phyloP scores from a whole-genome alignment of 352 stramenopile species.

The Pythium monospermum region DNA sequence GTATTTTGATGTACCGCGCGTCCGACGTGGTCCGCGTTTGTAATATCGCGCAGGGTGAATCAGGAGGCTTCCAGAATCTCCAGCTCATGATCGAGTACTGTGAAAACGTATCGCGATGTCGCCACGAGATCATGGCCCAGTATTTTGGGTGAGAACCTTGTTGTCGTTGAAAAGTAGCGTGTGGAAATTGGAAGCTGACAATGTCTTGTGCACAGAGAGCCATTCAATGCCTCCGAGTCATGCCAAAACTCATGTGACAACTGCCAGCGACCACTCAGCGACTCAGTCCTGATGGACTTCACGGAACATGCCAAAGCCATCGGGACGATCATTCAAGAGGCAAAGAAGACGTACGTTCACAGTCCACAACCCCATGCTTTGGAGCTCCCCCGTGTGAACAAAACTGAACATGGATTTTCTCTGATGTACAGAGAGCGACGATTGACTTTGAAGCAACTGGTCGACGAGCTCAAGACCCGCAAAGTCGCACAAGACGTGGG shows the following conservation, averaged over 20 bases:
- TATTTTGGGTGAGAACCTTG: constrained; percentile 64
- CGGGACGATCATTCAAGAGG: constrained; percentile 34
- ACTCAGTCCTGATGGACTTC: constrained; percentile 28
- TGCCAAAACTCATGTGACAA: constrained; percentile 45
- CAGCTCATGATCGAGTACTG: constrained; percentile 59
- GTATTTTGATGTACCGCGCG: constrained; percentile 81
- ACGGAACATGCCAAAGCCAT: constrained; percentile 50
- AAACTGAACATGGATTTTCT: too few relatives aligned
- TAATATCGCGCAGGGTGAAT: constrained; percentile 57
- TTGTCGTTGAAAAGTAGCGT: too few relatives aligned
- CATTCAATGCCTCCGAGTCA: constrained; percentile 31
- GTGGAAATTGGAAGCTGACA: too few relatives aligned
- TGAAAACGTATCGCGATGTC: constrained; percentile 18
- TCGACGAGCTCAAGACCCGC: constrained; percentile 59
- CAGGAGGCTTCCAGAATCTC: constrained; percentile 60
- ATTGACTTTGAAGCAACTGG: constrained; percentile 62
- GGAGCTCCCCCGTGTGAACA: too few relatives aligned
- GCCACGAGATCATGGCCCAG: constrained; percentile 26
- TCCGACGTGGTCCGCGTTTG: constrained; percentile 74
- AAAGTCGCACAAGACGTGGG: constrained; percentile 40
- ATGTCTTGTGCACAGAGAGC: constrained; percentile 30
- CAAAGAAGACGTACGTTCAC: constrained; percentile 37
- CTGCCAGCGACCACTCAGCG: constrained; percentile 28
- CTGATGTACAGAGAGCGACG: constrained; percentile 53
- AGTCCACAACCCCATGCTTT: not conserved